Evolutionary conservation across 129 eudicot genomes (phyloP).

Genomic region (Escallonia rubra): DNA sequence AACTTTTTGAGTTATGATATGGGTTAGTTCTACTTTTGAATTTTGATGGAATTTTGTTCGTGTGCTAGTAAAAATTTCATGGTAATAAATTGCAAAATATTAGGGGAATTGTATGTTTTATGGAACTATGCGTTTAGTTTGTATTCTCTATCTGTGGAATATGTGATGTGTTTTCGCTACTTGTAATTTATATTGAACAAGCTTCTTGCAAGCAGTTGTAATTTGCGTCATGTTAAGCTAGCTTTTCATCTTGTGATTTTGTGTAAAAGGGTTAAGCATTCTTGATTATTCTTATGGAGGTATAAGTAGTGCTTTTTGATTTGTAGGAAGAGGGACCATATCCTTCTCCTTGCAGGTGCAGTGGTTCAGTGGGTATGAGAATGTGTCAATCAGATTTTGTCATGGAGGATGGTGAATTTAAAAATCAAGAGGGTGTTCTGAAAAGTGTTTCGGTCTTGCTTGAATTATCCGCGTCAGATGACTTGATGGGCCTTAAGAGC

Average conservation of each 20-base stretch:
- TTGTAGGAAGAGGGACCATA: slow-evolving; percentile 15
- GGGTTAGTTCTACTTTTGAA: no score
- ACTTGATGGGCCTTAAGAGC: slow-evolving; percentile 43
- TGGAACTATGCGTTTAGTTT: neutral
- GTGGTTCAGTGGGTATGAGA: slow-evolving; percentile 23
- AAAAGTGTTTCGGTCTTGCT: slow-evolving; percentile 38
- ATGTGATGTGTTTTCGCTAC: neutral
- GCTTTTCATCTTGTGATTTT: neutral
- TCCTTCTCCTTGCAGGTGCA: slow-evolving; percentile 18
- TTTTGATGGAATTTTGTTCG: neutral
- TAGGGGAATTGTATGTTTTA: neutral
- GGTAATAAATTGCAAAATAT: neutral
- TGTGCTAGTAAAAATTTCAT: no score
- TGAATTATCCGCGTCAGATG: slow-evolving; percentile 63
- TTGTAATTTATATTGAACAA: neutral
- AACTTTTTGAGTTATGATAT: no score
- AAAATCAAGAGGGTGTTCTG: slow-evolving; percentile 9
- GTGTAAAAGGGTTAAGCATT: neutral
- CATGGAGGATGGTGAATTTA: slow-evolving; percentile 27
- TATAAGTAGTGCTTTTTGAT: neutral
- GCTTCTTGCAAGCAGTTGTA: neutral
- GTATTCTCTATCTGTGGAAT: neutral
- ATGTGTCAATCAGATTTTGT: slow-evolving; percentile 23
- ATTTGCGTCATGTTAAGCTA: neutral
- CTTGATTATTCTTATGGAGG: neutral